Conservation (phyloP, 805 yeast species). For the Wickerhamomyces alni region DNA sequence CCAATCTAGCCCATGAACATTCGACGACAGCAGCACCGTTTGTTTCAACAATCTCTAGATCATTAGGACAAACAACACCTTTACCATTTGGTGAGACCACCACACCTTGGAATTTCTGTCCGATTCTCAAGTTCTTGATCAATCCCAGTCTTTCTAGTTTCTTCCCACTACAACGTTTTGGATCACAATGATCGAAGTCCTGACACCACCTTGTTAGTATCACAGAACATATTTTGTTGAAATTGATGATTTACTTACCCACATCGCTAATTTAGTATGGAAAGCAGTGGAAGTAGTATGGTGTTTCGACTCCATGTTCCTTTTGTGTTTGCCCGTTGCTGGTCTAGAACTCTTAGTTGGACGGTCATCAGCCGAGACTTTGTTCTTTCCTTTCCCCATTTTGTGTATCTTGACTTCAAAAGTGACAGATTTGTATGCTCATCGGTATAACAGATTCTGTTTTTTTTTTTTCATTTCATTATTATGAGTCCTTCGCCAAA, state of each 20-base stretch:
- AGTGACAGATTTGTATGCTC: background rate
- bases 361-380: constrained; percentile 34
- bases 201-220: background rate
- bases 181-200: constrained; percentile 98
- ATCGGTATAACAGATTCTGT: background rate
- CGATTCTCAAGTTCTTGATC: constrained; percentile 74
- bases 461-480: background rate
- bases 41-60: constrained; percentile 65
- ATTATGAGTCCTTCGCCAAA: no score
- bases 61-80: constrained; percentile 85
- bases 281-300: constrained; percentile 33
- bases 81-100: constrained; percentile 93
- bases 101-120: constrained; percentile 87
- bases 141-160: constrained; percentile 84
- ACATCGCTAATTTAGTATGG: constrained; percentile 91
- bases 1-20: constrained; percentile 97
- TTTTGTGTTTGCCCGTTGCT: constrained; percentile 48
- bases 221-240: background rate
- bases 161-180: constrained; percentile 94
- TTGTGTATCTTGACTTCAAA: background rate
- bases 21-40: constrained; percentile 97
- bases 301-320: constrained; percentile 31
- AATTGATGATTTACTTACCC: constrained; percentile 35
- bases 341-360: constrained; percentile 43
- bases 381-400: constrained; percentile 40